A percentile compares a stretch with the other conserved stretches of the same genome.
phyloP scores from a whole-genome alignment of 1,284 basidiomycete species.

The Malassezia japonica region DNA sequence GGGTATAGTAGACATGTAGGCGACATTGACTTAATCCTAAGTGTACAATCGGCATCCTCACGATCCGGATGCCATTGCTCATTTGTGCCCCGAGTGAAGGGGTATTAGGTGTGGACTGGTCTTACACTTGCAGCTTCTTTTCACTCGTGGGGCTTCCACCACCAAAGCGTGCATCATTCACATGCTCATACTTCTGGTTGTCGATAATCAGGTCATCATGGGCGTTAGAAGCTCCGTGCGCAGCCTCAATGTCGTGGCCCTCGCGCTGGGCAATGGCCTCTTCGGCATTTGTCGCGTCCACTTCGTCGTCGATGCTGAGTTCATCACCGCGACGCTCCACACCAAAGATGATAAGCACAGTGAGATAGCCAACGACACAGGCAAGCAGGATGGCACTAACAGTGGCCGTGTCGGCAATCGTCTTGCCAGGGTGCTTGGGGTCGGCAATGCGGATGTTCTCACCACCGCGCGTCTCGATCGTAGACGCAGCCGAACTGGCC shows the following conservation, averaged over 20 bases:
- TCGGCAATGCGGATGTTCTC: slow-evolving; percentile 45
- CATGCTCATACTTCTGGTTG: not conserved
- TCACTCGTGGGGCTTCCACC: not conserved
- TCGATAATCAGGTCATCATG: not conserved
- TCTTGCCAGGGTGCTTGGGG: slow-evolving; percentile 16
- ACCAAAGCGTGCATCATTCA: not conserved
- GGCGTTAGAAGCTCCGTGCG: not conserved
- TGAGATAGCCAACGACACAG: slow-evolving; percentile 49
- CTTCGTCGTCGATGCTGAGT: slow-evolving; percentile 74
- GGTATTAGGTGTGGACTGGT: no score
- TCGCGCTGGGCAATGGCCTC: not conserved
- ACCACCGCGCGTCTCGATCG: slow-evolving; percentile 73
- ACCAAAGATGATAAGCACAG: slow-evolving; percentile 36
- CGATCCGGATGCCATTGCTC: no score
- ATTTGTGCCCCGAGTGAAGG: no score
- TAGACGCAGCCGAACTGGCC: slow-evolving; percentile 74
- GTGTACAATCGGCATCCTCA: no score
- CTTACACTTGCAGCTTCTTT: not conserved
- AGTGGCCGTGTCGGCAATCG: slow-evolving; percentile 69
- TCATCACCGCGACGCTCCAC: slow-evolving; percentile 58
- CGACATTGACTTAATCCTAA: no score
- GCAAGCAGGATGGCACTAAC: slow-evolving; percentile 81
- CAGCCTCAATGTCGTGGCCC: not conserved
- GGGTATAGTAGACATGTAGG: no score
- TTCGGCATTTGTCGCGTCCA: slow-evolving; percentile 58